These are phyloP conservation scores for Cadophora malorum DNA, from an alignment of 2,329 filamentous ascomycete genomes.

Conservation along the genomic window DNA sequence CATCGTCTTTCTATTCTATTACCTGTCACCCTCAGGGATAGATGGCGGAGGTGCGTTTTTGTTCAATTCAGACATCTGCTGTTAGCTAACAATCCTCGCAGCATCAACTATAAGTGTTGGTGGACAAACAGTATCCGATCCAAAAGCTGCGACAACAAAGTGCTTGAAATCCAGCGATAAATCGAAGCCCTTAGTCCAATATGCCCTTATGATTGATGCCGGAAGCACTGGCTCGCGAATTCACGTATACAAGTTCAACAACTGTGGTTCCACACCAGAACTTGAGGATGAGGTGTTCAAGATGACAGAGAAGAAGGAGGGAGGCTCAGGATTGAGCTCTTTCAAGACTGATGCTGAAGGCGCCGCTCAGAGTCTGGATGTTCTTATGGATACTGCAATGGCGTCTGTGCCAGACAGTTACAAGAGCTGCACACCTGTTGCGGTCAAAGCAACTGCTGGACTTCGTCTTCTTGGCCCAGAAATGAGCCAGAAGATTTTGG, in stretches of 20 bases:
- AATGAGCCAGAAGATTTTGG: constrained; percentile 82
- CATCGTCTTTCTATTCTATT: constrained; percentile 67
- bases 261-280: constrained; percentile 94
- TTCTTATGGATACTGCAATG: constrained; percentile 86
- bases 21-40: constrained; percentile 63
- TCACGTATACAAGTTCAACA: constrained; percentile 99
- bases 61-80: constrained; percentile 5
- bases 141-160: constrained; percentile 70
- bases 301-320: constrained; percentile 86
- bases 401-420: constrained; percentile 84
- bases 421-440: constrained; percentile 89
- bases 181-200: constrained; percentile 93
- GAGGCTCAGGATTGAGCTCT: constrained; percentile 77
- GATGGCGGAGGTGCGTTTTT: constrained; percentile 38
- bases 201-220: constrained; percentile 98
- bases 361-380: constrained; percentile 88
- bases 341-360: constrained; percentile 86
- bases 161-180: constrained; percentile 85
- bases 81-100: constrained; percentile 20
- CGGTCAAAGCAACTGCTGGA: constrained; percentile 97
- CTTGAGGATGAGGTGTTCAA: constrained; percentile 92
- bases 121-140: constrained; percentile 64
- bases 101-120: constrained; percentile 41
- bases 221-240: constrained; percentile 97
- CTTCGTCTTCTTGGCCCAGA: constrained; percentile 84